A percentile compares a stretch with the other conserved stretches of the same genome.
These are phyloP conservation scores for Hanseniaspora sp. DNA, from an alignment of 1,139 yeast genomes.

Conservation along the genomic window DNA sequence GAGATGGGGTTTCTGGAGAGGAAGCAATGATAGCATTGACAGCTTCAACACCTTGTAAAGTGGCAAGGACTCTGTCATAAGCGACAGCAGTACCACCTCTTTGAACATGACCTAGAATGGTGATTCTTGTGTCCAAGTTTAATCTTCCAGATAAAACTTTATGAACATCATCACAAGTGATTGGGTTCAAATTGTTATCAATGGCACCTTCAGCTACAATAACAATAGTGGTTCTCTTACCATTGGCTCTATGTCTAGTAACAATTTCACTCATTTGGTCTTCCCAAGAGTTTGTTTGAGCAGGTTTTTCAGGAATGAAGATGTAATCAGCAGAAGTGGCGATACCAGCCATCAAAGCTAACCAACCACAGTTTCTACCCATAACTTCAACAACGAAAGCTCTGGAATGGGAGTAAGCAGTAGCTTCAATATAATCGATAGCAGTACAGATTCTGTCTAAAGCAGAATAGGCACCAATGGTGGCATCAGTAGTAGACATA, in stretches of 20 bases:
- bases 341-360: constrained; percentile 90
- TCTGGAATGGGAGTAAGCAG: constrained; percentile 92
- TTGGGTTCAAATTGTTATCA: constrained; percentile 68
- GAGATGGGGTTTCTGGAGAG: constrained; percentile 87
- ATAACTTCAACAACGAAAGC: constrained; percentile 96
- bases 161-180: constrained; percentile 68
- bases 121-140: constrained; percentile 87
- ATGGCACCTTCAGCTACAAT: constrained; percentile 98
- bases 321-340: constrained; percentile 93
- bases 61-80: constrained; percentile 77
- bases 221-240: constrained; percentile 88
- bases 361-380: constrained; percentile 99
- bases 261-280: constrained; percentile 63
- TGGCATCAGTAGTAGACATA: constrained; percentile 91
- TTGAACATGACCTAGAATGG: constrained; percentile 94
- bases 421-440: constrained; percentile 91
- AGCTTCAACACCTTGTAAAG: constrained; percentile 95
- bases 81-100: constrained; percentile 98
- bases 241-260: constrained; percentile 66
- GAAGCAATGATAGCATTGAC: constrained; percentile 82
- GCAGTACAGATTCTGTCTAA: constrained; percentile 86
- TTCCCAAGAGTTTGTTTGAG: constrained; percentile 57
- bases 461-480: constrained; percentile 92
- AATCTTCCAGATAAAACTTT: constrained; percentile 60
- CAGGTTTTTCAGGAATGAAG: constrained; percentile 85